Base-by-base conservation (phyloP, 805 yeast genomes). In the Suhomyces canberraensis region DNA sequence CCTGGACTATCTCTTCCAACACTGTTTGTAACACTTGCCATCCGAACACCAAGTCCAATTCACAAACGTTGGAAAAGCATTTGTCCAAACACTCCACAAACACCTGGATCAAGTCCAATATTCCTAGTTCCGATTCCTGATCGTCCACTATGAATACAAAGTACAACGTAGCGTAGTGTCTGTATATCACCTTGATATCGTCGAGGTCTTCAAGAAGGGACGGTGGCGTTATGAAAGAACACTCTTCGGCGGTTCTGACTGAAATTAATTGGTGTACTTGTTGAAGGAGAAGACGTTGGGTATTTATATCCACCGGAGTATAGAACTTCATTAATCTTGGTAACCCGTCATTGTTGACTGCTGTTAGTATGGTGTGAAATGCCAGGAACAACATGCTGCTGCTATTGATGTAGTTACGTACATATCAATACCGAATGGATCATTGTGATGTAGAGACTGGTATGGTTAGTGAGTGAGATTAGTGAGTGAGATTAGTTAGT, bases 21-120 rank as follows among this genome's bases (percentile, higher is more conserved):
- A 91, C 96, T 2, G 95, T 83, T 56, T 91, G 95, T 21, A 91
- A 66, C 4, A 89, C 95, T 61, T 93, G 97, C 98, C 98, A 93
- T 13, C 97, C 97, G 64, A 90, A 91, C n/a, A 93, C 96, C 44
- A 93, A 71, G 62, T 93, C 98, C 48, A 93, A 71, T 56, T 93
- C 98, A 59, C 96, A 90, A 5, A 93, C 98, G 52, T 89, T 90
- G 43, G 81, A 81, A 62, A 93, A 93, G 60, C 98, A 93, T 40
- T 84, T 79, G 57, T 93, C 96, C 46, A 93, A 71, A 36, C 95
- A 84, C 59, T 93, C 97, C 3, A 93, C 98, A 70, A 93, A 91
- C 29, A 93, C 97, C 58, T 93, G 98, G 39, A 93, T 91, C 54
- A 93, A 65, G 59, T 93, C 98, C 30, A 93, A 63, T 32, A 91